Base-by-base conservation (phyloP, 495 filamentous ascomycete genomes). In the Hypomontagnella submonticulosa region DNA sequence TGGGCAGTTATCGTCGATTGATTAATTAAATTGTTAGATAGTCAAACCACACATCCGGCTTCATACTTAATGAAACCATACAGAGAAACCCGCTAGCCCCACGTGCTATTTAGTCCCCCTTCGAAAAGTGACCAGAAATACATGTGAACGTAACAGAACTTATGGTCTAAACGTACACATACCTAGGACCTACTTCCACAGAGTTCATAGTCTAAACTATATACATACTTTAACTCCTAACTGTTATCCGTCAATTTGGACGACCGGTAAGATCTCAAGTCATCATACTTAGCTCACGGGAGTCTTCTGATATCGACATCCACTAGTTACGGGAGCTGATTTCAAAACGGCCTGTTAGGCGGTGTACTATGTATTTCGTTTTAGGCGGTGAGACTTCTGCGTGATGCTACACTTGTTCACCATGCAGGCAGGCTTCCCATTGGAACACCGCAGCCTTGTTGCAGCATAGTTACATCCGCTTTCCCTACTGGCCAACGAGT, bases 381-480 rank as follows among this genome's bases (percentile, higher is more conserved):
- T 63, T 70, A 52, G 66, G 66, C 66, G 66, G 66, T 70, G 66
- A 70, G 66, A 61, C 66, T 69, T 46, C 66, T 70, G 66, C 66
- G 60, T 56, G 57, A 69, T 57, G 34, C 61, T 54, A 63, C 61
- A 57, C 57, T 51, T 60, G 7, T 70, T 70, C 61, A 70, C 66
- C 57, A 61, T 42, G 47, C 61, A 61, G 66, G 61, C 46, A 65
- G 46, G 34, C 57, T 65, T 70, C 66, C 66, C 61, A 70, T 70
- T 70, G 66, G 66, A 66, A 61, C 33, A 48, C 42, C 32, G 57
- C 34, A 66, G 56, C 56, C 66, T 60, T 59, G 50, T 61, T 61
- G 61, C 56, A 70, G 61, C 16, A 66, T 40, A 61, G 66, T 70
- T 65, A 41, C 66, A 70, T 66, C 40, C 60, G 61, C 55, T 51